phyloP scores from a whole-genome alignment of 441 rosid genomes.

The Biscutella auriculata region DNA sequence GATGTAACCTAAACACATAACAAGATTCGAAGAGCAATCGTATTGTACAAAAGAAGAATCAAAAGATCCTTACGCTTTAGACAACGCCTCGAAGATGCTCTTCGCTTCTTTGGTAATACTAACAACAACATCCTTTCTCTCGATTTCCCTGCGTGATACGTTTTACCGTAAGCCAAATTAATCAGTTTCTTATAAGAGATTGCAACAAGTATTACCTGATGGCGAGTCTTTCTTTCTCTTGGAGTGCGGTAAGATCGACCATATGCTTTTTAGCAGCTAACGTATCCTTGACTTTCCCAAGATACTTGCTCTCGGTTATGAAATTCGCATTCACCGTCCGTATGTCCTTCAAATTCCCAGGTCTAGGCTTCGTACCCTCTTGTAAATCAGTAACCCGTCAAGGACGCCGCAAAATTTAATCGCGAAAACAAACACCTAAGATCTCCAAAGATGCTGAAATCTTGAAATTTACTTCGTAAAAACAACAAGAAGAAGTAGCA shows the following conservation, averaged over 20 bases:
- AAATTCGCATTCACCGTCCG: constrained; percentile 55
- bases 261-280: constrained; percentile 37
- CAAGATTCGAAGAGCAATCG: too few relatives aligned
- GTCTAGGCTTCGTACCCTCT: constrained; percentile 36
- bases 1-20: too few relatives aligned
- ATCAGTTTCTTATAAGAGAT: too few relatives aligned
- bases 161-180: too few relatives aligned
- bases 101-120: constrained; percentile 82
- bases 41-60: too few relatives aligned
- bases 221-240: constrained; percentile 43
- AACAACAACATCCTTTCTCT: constrained; percentile 85
- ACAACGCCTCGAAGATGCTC: constrained; percentile 71
- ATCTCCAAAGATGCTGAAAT: background rate
- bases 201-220: constrained; percentile 38
- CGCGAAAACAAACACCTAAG: too few relatives aligned
- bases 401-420: too few relatives aligned
- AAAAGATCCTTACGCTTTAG: constrained; percentile 51
- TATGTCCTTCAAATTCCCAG: constrained; percentile 38
- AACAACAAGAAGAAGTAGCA: background rate
- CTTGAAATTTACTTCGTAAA: too few relatives aligned
- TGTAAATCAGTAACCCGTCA: constrained; percentile 28
- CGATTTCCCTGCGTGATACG: too few relatives aligned
- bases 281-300: constrained; percentile 54
- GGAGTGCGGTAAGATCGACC: constrained; percentile 37
- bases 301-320: constrained; percentile 33